Percentiles rank a stretch among this genome's conserved stretches.
phyloP scores from a whole-genome alignment of 257 asterid genomes.

The Nicotiana noctiflora region DNA sequence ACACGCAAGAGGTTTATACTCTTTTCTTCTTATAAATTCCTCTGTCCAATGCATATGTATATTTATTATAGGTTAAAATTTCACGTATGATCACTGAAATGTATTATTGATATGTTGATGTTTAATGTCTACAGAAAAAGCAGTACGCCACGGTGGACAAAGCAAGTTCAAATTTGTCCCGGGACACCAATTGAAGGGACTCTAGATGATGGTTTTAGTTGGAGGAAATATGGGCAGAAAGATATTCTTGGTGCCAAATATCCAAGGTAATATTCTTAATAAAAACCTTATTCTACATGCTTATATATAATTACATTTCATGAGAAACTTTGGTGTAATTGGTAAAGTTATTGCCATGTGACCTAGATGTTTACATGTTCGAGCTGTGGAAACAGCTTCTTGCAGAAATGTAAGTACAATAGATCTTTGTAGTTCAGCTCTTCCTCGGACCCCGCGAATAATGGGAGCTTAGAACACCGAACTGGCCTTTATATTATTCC shows the following conservation, averaged over 20 bases:
- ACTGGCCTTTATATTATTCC: background rate
- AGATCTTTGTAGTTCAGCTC: no score
- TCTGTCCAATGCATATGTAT: background rate
- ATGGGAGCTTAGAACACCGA: no score
- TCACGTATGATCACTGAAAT: background rate
- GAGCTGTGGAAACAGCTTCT: no score
- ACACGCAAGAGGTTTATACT: conserved; percentile 50
- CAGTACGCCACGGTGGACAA: conserved; percentile 39
- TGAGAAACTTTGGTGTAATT: no score
- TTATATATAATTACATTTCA: no score
- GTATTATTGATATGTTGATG: background rate
- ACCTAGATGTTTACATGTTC: no score
- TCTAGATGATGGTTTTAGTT: conserved; percentile 59
- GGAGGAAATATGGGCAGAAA: conserved; percentile 93
- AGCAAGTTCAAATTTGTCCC: conserved; percentile 37
- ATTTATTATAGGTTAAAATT: background rate
- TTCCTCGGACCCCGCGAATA: no score
- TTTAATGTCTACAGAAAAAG: conserved; percentile 25
- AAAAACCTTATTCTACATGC: no score
- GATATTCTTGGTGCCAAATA: conserved; percentile 76
- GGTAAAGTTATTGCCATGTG: no score
- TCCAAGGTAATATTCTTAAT: conserved; percentile 46
- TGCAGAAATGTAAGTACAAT: no score
- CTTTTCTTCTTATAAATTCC: background rate
- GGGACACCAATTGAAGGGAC: conserved; percentile 51